Percentiles rank a stretch among this genome's conserved stretches.
These are phyloP conservation scores for Pholiota adiposa DNA, from an alignment of 1,284 basidiomycete species.

Conservation along the genomic window DNA sequence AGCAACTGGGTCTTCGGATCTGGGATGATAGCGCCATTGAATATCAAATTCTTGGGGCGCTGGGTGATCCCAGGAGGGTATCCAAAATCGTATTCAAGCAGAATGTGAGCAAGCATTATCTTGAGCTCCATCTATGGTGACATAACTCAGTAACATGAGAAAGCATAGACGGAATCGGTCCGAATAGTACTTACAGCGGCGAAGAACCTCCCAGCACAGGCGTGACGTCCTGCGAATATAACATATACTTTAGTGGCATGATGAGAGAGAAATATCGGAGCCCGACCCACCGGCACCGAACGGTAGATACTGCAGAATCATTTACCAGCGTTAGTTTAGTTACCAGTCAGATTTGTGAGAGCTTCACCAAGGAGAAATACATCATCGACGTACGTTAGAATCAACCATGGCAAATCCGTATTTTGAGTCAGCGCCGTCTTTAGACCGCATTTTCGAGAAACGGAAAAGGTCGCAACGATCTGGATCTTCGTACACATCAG, in stretches of 20 bases:
- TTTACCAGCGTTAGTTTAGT: constrained; percentile 5
- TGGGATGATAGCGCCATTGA: constrained; percentile 38
- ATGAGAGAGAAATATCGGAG: not conserved
- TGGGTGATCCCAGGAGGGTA: constrained; percentile 28
- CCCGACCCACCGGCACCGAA: constrained; percentile 36
- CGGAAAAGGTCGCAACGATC: constrained; percentile 48
- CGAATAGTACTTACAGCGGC: constrained; percentile 32
- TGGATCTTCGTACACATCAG: constrained; percentile 43
- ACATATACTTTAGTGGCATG: not conserved
- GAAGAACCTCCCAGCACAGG: constrained; percentile 42
- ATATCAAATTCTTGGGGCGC: constrained; percentile 32
- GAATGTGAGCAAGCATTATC: constrained; percentile 39
- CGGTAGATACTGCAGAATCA: constrained; percentile 33
- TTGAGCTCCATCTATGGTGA: constrained; percentile 37
- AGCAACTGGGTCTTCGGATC: constrained; percentile 33
- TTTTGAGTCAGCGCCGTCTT: constrained; percentile 28
- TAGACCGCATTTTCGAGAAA: constrained; percentile 44
- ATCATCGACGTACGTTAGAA: constrained; percentile 31
- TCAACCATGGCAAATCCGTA: constrained; percentile 38
- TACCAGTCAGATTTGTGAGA: constrained; percentile 2
- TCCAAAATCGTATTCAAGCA: constrained; percentile 39
- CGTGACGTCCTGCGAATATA: constrained; percentile 33
- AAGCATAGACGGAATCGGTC: not conserved
- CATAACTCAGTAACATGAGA: constrained; percentile 5
- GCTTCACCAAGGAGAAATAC: constrained; percentile 3